phyloP scores from a whole-genome alignment of 2,329 filamentous ascomycete genomes.

The Phaeosphaeria sp. region DNA sequence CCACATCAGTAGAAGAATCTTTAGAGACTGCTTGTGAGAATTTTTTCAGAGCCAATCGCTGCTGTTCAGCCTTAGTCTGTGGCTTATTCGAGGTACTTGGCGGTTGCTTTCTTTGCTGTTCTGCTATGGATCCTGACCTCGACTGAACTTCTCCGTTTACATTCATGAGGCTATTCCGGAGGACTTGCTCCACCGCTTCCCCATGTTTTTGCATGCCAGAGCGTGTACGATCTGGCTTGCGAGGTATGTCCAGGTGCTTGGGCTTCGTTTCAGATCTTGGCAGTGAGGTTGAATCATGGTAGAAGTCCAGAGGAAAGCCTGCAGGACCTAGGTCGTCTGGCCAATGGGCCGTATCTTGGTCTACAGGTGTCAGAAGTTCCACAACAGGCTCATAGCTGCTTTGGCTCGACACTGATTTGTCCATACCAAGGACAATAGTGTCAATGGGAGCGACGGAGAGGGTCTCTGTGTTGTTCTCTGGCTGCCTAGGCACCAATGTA shows the following conservation, averaged over 20 bases:
- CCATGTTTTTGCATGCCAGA: background rate
- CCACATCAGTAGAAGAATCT: slow-evolving; percentile 18
- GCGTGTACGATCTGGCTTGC: background rate
- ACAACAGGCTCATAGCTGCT: slow-evolving; percentile 16
- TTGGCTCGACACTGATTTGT: slow-evolving; percentile 19
- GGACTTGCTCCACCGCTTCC: background rate
- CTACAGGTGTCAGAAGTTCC: slow-evolving; percentile 28
- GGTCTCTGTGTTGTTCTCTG: slow-evolving; percentile 8
- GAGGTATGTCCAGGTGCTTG: background rate
- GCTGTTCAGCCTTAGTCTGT: slow-evolving; percentile 42
- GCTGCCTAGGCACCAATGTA: slow-evolving; percentile 12
- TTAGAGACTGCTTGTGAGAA: slow-evolving; percentile 26
- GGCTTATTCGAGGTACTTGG: slow-evolving; percentile 23
- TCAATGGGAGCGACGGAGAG: slow-evolving; percentile 34
- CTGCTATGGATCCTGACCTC: background rate
- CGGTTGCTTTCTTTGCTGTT: background rate
- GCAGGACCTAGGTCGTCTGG: slow-evolving; percentile 2
- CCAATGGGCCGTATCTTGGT: slow-evolving; percentile 28
- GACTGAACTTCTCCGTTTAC: background rate
- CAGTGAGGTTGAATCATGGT: background rate
- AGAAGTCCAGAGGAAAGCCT: background rate
- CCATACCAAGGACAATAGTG: slow-evolving; percentile 41
- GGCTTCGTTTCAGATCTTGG: background rate
- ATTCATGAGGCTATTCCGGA: background rate
- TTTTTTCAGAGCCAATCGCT: slow-evolving; percentile 31